Conservation (phyloP, 2,329 filamentous ascomycete genomes). For the Fusarium sp. region DNA sequence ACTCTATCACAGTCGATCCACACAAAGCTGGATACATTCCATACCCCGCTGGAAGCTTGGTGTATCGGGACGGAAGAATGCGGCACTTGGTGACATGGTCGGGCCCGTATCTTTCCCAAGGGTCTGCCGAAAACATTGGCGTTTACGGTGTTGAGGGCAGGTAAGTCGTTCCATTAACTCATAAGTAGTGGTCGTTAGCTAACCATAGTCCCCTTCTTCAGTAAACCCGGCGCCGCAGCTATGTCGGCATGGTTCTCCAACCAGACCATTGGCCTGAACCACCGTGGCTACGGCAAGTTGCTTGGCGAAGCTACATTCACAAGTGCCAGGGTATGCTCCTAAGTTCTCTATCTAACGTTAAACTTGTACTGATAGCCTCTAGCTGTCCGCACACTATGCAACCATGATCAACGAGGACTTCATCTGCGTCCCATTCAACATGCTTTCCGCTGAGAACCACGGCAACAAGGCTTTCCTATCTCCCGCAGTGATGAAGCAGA, state of each 20-base stretch:
- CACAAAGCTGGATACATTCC: conserved; percentile 64
- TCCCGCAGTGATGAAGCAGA: conserved; percentile 53
- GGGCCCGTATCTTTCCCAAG: conserved; percentile 57
- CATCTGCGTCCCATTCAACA: conserved; percentile 60
- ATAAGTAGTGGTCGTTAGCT: fast-evolving
- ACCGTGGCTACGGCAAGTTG: conserved; percentile 59
- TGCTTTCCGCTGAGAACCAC: conserved; percentile 55
- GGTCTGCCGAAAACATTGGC: conserved; percentile 58
- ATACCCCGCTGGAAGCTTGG: conserved; percentile 62
- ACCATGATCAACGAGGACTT: conserved; percentile 57
- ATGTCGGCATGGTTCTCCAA: conserved; percentile 63
- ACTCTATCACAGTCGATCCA: conserved; percentile 64
- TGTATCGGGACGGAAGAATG: conserved; percentile 62
- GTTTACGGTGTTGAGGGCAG: conserved; percentile 63
- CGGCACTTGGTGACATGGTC: conserved; percentile 62
- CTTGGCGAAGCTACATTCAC: conserved; percentile 62
- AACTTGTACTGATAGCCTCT: not conserved
- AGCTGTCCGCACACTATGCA: conserved; percentile 60
- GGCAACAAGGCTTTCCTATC: conserved; percentile 36
- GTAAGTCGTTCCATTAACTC: conserved; percentile 31
- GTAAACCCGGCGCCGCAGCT: conserved; percentile 63
- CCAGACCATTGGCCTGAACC: conserved; percentile 58
- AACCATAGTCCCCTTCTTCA: fast-evolving
- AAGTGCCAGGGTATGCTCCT: conserved; percentile 54
- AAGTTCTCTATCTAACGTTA: fast-evolving